Evolutionary conservation across 495 filamentous ascomycete genomes (phyloP).

Genomic region (Penicillium turbatum): DNA sequence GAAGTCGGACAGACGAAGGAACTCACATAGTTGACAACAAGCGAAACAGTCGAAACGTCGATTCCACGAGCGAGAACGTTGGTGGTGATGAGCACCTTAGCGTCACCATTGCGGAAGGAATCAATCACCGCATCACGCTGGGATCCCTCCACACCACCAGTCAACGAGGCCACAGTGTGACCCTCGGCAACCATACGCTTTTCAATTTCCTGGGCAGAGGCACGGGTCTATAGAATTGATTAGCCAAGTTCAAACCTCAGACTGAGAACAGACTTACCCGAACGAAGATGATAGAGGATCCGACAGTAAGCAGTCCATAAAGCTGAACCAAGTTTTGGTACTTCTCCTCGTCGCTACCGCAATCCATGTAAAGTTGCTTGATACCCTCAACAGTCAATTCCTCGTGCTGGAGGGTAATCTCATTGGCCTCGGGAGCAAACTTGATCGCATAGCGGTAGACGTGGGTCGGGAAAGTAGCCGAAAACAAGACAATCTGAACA

Average conservation of each 20-base stretch:
- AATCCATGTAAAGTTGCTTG: conserved; percentile 95
- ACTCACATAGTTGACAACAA: conserved; percentile 89
- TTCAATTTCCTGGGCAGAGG: conserved; percentile 77
- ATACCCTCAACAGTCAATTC: conserved; percentile 96
- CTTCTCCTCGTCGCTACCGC: conserved; percentile 71
- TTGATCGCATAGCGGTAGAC: conserved; percentile 73
- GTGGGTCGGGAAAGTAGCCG: conserved; percentile 86
- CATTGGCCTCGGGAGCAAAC: conserved; percentile 81
- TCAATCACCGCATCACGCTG: conserved; percentile 85
- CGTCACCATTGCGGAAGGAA: conserved; percentile 74
- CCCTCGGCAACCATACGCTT: conserved; percentile 79
- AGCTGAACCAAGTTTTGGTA: conserved; percentile 84
- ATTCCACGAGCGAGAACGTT: conserved; percentile 97
- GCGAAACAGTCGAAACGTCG: conserved; percentile 91
- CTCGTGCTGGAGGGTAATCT: conserved; percentile 80
- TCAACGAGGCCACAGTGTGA: conserved; percentile 84
- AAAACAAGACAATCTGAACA: conserved; percentile 88
- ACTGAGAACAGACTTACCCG: conserved; percentile 50
- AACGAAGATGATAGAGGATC: conserved; percentile 97
- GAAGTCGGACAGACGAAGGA: neutral
- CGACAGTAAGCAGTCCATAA: conserved; percentile 91
- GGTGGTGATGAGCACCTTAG: conserved; percentile 98
- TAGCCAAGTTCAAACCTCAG: conserved; percentile 11
- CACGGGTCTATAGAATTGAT: conserved; percentile 57
- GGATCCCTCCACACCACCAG: conserved; percentile 75